A percentile compares a stretch with the other conserved stretches of the same genome.
Evolutionary conservation across 306 rosid species (phyloP).

Genomic region (Quercus agrifolia): DNA sequence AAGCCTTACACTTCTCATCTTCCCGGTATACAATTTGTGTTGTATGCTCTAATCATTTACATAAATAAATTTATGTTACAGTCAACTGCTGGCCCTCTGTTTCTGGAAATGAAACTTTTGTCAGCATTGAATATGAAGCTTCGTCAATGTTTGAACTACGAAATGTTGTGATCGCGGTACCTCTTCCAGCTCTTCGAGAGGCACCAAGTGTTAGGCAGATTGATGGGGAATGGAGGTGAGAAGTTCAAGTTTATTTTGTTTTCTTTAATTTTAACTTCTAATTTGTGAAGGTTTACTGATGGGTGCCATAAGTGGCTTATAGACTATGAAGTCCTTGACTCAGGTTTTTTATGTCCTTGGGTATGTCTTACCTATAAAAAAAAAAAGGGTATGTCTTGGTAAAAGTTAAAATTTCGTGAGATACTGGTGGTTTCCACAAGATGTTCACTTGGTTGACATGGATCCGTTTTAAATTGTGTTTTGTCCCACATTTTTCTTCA

Average conservation of each 20-base stretch:
- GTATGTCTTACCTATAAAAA: neutral
- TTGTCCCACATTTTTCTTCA: neutral
- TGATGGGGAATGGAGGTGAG: slow-evolving; percentile 93
- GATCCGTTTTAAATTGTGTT: neutral
- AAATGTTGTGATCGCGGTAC: slow-evolving; percentile 78
- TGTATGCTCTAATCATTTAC: slow-evolving; percentile 11
- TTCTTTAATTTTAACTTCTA: neutral
- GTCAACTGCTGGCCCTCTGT: slow-evolving; percentile 99
- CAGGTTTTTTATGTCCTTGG: neutral
- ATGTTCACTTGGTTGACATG: neutral
- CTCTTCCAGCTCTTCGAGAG: slow-evolving; percentile 94
- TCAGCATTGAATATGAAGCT: slow-evolving; percentile 93
- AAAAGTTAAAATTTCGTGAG: neutral
- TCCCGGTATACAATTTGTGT: slow-evolving; percentile 8
- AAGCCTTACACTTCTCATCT: neutral
- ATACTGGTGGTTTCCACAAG: neutral
- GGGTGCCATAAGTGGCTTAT: neutral
- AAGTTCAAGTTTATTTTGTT: neutral
- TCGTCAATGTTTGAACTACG: slow-evolving; percentile 77
- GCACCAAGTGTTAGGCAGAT: slow-evolving; percentile 82
- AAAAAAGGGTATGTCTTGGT: neutral
- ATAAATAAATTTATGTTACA: slow-evolving; percentile 38
- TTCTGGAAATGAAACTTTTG: slow-evolving; percentile 95
- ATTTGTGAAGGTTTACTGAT: neutral
- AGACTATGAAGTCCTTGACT: neutral